Evolutionary conservation across 2,329 filamentous ascomycete species (phyloP), one percentile per base, ranked within the genome.

Genomic region (Byssothecium circinans): DNA sequence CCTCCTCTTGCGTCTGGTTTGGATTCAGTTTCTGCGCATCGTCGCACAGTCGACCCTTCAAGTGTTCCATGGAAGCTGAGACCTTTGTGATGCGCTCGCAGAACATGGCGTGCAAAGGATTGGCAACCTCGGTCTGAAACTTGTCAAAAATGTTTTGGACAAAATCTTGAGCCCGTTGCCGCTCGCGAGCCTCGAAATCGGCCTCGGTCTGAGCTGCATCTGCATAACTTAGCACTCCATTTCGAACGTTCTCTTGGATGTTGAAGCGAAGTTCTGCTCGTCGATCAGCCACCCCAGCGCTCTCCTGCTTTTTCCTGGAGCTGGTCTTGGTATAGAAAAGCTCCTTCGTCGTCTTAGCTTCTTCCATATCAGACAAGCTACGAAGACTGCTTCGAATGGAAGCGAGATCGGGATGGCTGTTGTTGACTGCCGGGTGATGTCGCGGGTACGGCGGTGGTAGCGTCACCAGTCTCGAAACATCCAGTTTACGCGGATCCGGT

Each of bases 381-480:
- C 91, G 83, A 17, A 96, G 87, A 0, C 84, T 81, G 2, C 79
- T 84, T 41, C 94, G 85, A 38, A 89, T 91, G 1, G 84, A 80
- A 0, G 86, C 81, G n/a, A 99, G 80, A 55, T 95, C 87, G 0
- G 94, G 94, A 64, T 99, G 94, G 58, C 84, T 95, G 64, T 97
- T 99, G 69, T 95, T 96, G 14, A 97, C 89, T 0, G 94, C 94
- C 8, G 94, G 94, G 61, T 97, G 88, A 64, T 97, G 92, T 7
- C 92, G 86, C 1, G 94, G 94, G 68, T 95, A 97, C 2, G 94
- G 89, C 1, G 94, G 94, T 8, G 94, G 94, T 23, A 99, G 78
- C 0, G 94, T 96, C 4, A 99, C 88, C 1, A 99, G 82, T 22
- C 94, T 82, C 3, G 94, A 97, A 20, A 97, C 87, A 63, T 99